Evolutionary conservation across 176 grass and related monocot species (phyloP).

Genomic region (Triticum timopheevii): DNA sequence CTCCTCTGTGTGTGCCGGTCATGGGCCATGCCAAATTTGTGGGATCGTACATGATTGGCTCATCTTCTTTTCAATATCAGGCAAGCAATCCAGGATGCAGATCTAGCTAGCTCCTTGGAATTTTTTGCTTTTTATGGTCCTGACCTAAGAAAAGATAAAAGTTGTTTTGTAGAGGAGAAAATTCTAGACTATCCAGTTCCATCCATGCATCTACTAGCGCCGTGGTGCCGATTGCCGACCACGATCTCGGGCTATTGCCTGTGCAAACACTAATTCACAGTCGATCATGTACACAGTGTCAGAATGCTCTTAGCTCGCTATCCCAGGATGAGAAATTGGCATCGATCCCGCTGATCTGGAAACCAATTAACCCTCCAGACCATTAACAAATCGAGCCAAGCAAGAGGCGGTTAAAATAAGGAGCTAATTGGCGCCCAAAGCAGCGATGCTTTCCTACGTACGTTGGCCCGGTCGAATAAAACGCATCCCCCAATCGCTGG

Average conservation of each 20-base stretch:
- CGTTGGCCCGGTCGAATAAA: conserved; percentile 44
- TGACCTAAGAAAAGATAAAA: conserved; percentile 19
- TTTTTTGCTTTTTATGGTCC: conserved; percentile 29
- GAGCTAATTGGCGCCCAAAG: conserved; percentile 26
- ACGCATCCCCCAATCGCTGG: conserved; percentile 26
- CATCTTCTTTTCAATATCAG: conserved; percentile 38
- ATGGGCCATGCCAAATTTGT: conserved; percentile 38
- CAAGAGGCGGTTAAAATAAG: conserved; percentile 31
- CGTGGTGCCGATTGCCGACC: not conserved
- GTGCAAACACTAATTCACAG: not conserved
- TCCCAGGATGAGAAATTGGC: not conserved
- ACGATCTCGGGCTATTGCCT: not conserved
- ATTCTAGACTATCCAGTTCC: conserved; percentile 17
- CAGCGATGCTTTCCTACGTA: conserved; percentile 42
- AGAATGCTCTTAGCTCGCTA: not conserved
- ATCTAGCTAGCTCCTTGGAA: conserved; percentile 39
- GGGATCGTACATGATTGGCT: conserved; percentile 34
- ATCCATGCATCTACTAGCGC: not conserved
- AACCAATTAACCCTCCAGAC: conserved; percentile 1
- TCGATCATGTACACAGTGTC: not conserved
- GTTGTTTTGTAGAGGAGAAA: not conserved
- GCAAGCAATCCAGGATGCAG: conserved; percentile 38
- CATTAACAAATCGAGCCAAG: conserved; percentile 16
- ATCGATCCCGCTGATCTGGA: conserved; percentile 43
- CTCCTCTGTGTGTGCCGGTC: conserved; percentile 19